phyloP scores from a whole-genome alignment of 2,329 filamentous ascomycete genomes.

The Beauveria australis region DNA sequence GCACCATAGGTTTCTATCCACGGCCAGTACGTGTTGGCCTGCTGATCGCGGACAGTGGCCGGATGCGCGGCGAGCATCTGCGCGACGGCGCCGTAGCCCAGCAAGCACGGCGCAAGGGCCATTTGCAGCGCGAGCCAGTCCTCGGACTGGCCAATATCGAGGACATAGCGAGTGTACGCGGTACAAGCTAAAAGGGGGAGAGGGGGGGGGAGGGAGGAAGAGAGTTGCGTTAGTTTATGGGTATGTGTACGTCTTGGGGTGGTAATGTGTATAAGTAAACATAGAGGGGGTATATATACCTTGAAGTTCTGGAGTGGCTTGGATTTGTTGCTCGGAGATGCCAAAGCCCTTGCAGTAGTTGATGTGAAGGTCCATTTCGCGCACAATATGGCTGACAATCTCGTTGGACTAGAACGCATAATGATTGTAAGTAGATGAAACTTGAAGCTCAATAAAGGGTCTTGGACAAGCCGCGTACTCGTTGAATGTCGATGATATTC shows the following conservation, averaged over 20 bases:
- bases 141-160: conserved; percentile 80
- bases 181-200: conserved; percentile 62
- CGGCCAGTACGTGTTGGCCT: conserved; percentile 70
- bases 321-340: conserved; percentile 64
- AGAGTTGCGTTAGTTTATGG: conserved; percentile 1
- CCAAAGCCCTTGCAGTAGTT: conserved; percentile 77
- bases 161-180: conserved; percentile 76
- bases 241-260: too few species aligned
- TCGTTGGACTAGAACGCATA: conserved; percentile 25
- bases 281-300: conserved; percentile 36
- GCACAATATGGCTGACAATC: conserved; percentile 68
- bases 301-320: conserved; percentile 64
- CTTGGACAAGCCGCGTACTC: conserved; percentile 37
- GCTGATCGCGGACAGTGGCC: conserved; percentile 44
- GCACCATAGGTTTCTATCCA: conserved; percentile 89
- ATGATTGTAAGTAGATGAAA: conserved; percentile 1
- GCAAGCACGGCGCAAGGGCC: conserved; percentile 74
- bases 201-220: background rate
- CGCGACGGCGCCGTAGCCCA: conserved; percentile 82
- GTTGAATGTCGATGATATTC: conserved; percentile 61
- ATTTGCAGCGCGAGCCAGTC: conserved; percentile 85
- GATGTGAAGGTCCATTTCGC: conserved; percentile 74
- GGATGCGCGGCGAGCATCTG: conserved; percentile 57
- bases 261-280: background rate
- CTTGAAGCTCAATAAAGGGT: background rate